Evolutionary conservation across 73 alveolate genomes (phyloP).

Genomic region (Tetrahymena borealis): DNA sequence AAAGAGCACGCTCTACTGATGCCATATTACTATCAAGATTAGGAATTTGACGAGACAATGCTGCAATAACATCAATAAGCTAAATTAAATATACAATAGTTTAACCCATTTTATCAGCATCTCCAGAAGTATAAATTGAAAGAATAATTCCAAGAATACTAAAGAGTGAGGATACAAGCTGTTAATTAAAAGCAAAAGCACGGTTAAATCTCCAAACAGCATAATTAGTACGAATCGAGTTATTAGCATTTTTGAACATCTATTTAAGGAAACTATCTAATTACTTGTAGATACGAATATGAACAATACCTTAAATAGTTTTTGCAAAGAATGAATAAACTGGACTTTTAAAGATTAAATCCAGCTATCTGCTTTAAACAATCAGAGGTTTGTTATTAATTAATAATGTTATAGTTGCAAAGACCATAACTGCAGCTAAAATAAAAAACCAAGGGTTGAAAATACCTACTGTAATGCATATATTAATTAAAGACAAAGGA

Average conservation of each 20-base stretch:
- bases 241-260: not conserved
- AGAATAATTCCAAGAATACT: not conserved
- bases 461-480: not conserved
- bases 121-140: not conserved
- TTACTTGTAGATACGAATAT: not conserved
- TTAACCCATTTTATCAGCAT: not conserved
- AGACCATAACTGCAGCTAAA: not conserved
- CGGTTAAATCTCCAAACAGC: not conserved
- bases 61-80: not conserved
- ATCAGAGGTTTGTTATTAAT: not conserved
- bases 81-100: not conserved
- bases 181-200: not conserved
- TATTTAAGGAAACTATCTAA: not conserved
- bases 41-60: not conserved
- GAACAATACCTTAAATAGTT: not conserved
- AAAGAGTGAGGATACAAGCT: not conserved
- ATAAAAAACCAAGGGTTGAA: not conserved
- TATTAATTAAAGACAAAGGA: not conserved
- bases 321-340: not conserved
- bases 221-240: not conserved
- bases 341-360: not conserved
- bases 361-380: not conserved
- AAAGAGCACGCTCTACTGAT: not conserved
- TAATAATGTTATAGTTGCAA: not conserved
- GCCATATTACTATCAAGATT: not conserved